These are phyloP conservation scores for Aspergillus baeticus DNA, from an alignment of 495 filamentous ascomycete genomes.

Conservation along the genomic window DNA sequence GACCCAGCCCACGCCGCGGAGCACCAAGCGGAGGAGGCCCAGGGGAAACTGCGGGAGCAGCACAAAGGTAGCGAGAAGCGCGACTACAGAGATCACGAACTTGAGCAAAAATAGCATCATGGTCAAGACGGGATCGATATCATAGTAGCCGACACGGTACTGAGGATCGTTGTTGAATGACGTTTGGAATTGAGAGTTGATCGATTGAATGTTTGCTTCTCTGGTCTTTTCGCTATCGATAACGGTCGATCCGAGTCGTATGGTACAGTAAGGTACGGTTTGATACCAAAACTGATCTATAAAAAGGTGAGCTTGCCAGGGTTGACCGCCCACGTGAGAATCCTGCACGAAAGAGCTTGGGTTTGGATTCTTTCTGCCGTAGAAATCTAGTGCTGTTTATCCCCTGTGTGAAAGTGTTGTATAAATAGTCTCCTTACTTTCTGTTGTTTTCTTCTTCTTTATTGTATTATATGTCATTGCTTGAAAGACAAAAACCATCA, in stretches of 20 bases:
- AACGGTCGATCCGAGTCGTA: slow-evolving; percentile 1
- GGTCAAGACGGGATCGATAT: background rate
- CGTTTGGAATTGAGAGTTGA: background rate
- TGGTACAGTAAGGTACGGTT: background rate
- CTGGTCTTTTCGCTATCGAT: slow-evolving; percentile 19
- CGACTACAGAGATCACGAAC: slow-evolving; percentile 31
- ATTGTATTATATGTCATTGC: background rate
- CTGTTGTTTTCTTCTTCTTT: background rate
- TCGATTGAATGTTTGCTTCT: slow-evolving; percentile 9
- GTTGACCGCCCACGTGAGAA: slow-evolving; percentile 17
- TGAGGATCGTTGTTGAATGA: background rate
- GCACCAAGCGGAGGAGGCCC: slow-evolving; percentile 33
- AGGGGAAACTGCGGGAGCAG: slow-evolving; percentile 39
- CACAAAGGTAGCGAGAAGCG: slow-evolving; percentile 35
- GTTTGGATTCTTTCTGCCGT: slow-evolving; percentile 11
- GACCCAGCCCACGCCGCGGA: slow-evolving; percentile 59
- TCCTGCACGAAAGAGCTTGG: background rate
- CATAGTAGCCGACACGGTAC: slow-evolving; percentile 7
- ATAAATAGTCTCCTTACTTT: slow-evolving; percentile 1
- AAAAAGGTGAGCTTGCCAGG: background rate
- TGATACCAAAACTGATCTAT: background rate
- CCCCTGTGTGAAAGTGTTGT: background rate
- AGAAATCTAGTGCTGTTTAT: slow-evolving; percentile 7
- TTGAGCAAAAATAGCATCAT: slow-evolving; percentile 42
- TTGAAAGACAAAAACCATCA: background rate